Conservation (phyloP, 1,284 basidiomycete species). For the Psilocybe mexicana region DNA sequence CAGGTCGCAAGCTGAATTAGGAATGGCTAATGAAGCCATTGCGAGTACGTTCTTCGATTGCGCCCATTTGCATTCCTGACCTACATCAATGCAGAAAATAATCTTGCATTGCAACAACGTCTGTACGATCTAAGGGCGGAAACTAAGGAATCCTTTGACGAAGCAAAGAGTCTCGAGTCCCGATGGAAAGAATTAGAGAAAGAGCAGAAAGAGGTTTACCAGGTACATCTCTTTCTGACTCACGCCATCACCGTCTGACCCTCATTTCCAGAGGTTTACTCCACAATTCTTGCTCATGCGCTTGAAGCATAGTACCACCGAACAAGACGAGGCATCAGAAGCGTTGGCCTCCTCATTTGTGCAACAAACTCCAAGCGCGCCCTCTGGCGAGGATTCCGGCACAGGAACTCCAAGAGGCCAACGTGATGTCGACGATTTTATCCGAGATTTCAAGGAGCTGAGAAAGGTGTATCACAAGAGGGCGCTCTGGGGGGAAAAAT, state of each 20-base stretch:
- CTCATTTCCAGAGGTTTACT: slow-evolving; percentile 64
- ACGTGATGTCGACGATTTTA: slow-evolving; percentile 81
- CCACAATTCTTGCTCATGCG: slow-evolving; percentile 87
- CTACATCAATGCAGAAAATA: slow-evolving; percentile 53
- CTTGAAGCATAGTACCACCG: slow-evolving; percentile 80
- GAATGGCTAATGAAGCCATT: slow-evolving; percentile 80
- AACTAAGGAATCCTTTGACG: slow-evolving; percentile 82
- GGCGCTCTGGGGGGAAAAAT: slow-evolving; percentile 85
- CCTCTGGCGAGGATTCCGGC: slow-evolving; percentile 23
- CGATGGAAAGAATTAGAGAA: slow-evolving; percentile 85
- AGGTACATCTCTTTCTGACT: slow-evolving; percentile 46
- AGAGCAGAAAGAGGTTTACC: slow-evolving; percentile 85
- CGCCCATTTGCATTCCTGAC: background rate
- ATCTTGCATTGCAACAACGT: slow-evolving; percentile 72
- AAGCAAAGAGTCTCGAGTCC: slow-evolving; percentile 77
- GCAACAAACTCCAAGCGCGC: slow-evolving; percentile 40
- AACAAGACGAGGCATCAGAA: slow-evolving; percentile 89
- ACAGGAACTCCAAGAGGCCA: slow-evolving; percentile 41
- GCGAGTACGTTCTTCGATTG: slow-evolving; percentile 58
- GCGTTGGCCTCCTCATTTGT: slow-evolving; percentile 79
- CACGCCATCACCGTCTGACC: background rate
- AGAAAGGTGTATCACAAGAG: slow-evolving; percentile 89
- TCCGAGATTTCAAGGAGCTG: slow-evolving; percentile 83
- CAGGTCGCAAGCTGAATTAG: slow-evolving; percentile 73
- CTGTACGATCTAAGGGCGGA: slow-evolving; percentile 75